phyloP scores from a whole-genome alignment of 2,329 filamentous ascomycete species.

The Cercospora sp. region DNA sequence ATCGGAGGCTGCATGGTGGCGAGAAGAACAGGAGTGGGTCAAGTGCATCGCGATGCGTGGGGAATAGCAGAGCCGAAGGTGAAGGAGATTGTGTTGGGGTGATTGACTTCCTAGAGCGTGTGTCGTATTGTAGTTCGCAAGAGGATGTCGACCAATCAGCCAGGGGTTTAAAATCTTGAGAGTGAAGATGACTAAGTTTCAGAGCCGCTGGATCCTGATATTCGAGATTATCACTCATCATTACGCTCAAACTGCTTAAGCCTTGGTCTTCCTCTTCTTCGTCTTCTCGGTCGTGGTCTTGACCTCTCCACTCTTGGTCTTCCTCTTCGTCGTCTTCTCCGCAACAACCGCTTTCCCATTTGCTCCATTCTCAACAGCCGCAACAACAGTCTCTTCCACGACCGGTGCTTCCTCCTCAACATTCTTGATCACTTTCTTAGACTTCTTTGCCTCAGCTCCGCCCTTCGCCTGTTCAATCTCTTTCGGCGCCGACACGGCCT shows the following conservation, averaged over 20 bases:
- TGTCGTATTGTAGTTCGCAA: too few relatives aligned
- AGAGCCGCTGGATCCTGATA: too few relatives aligned
- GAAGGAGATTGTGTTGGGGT: neutral
- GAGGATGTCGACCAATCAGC: too few relatives aligned
- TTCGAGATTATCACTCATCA: too few relatives aligned
- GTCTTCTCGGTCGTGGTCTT: conserved; percentile 14
- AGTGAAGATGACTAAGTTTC: too few relatives aligned
- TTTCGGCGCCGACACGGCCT: conserved; percentile 51
- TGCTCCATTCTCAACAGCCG: conserved; percentile 12
- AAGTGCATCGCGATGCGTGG: neutral
- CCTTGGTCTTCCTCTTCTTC: conserved; percentile 28
- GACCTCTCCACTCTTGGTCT: conserved; percentile 20
- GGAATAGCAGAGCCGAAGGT: neutral
- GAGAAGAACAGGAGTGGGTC: neutral
- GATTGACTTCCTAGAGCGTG: too few relatives aligned
- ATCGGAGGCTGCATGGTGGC: neutral
- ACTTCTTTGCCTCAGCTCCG: conserved; percentile 36
- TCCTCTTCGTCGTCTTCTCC: conserved; percentile 27
- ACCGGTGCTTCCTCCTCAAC: conserved; percentile 15
- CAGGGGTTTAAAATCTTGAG: too few relatives aligned
- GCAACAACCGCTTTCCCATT: conserved; percentile 11
- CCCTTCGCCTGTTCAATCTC: conserved; percentile 34
- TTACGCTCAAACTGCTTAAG: too few relatives aligned
- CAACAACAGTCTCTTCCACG: conserved; percentile 19
- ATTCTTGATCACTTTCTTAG: conserved; percentile 19